These are phyloP conservation scores for Pseudonectria foliicola DNA, from an alignment of 2,329 filamentous ascomycete genomes.

Conservation along the genomic window DNA sequence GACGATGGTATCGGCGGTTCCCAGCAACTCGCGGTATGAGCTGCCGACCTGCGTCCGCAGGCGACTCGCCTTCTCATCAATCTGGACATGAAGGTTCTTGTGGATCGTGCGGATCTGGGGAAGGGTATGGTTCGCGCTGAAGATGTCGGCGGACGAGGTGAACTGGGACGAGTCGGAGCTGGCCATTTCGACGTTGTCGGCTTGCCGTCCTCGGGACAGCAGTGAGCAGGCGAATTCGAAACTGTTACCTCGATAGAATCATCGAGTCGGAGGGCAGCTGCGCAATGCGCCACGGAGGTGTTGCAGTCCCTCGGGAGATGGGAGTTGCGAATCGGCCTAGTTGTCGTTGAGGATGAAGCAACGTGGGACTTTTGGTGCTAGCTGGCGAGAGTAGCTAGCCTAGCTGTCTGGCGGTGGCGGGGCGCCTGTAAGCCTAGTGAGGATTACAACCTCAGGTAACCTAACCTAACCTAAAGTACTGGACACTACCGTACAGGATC, in stretches of 20 bases:
- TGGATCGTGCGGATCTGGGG: constrained; percentile 59
- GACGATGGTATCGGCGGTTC: constrained; percentile 90
- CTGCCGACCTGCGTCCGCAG: constrained; percentile 58
- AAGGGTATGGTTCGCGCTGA: constrained; percentile 49
- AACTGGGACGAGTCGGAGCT: constrained; percentile 40
- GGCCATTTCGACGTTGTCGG: constrained; percentile 27
- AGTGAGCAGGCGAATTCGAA: not conserved
- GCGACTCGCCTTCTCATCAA: constrained; percentile 56
- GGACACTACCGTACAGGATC: too few relatives aligned
- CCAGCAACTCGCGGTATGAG: constrained; percentile 80
- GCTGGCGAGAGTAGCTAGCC: constrained; percentile 11
- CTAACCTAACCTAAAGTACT: too few relatives aligned
- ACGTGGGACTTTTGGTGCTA: constrained; percentile 18
- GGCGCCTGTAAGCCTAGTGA: too few relatives aligned
- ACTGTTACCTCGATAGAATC: constrained; percentile 4
- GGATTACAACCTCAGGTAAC: too few relatives aligned
- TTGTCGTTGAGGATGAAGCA: constrained; percentile 15
- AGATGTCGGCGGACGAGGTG: constrained; percentile 47
- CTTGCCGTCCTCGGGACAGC: constrained; percentile 5
- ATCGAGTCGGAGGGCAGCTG: constrained; percentile 7
- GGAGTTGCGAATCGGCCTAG: constrained; percentile 3
- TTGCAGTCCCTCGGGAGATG: constrained; percentile 2
- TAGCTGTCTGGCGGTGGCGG: too few relatives aligned
- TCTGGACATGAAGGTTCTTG: constrained; percentile 49
- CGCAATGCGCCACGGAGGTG: constrained; percentile 1